These are phyloP conservation scores for Penicillium vulpinum DNA, from an alignment of 2,329 filamentous ascomycete species.

Conservation along the genomic window DNA sequence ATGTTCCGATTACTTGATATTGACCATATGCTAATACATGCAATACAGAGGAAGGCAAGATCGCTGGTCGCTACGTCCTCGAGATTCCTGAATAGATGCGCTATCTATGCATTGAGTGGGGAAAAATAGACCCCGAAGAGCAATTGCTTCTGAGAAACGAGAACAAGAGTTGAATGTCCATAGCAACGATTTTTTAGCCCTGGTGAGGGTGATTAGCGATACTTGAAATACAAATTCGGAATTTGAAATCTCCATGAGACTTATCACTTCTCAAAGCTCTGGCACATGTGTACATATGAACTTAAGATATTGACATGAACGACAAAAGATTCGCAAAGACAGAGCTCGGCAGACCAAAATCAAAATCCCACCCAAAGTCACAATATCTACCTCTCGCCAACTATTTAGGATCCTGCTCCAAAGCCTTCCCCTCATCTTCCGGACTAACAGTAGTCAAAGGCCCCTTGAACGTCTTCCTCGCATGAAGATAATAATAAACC, in stretches of 20 bases:
- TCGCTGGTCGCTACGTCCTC: conserved; percentile 47
- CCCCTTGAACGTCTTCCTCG: conserved; percentile 61
- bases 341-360: not conserved
- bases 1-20: not conserved
- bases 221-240: not conserved
- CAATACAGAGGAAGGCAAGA: conserved; percentile 40
- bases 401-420: not conserved
- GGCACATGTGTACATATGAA: too few species aligned
- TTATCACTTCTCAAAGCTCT: too few species aligned
- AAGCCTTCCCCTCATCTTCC: conserved; percentile 18
- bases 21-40: conserved; percentile 17
- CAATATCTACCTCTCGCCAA: not conserved
- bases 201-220: not conserved
- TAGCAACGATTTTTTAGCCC: not conserved
- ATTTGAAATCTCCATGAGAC: not conserved
- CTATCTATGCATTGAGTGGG: not conserved
- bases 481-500: conserved; percentile 57
- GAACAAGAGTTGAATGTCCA: not conserved
- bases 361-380: not conserved
- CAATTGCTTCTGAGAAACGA: not conserved
- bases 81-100: conserved; percentile 41
- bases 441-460: conserved; percentile 58
- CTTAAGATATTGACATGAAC: not conserved
- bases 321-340: not conserved
- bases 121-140: not conserved